Conservation (phyloP, 116 monocot genomes). For the Phalaenopsis hybrid region DNA sequence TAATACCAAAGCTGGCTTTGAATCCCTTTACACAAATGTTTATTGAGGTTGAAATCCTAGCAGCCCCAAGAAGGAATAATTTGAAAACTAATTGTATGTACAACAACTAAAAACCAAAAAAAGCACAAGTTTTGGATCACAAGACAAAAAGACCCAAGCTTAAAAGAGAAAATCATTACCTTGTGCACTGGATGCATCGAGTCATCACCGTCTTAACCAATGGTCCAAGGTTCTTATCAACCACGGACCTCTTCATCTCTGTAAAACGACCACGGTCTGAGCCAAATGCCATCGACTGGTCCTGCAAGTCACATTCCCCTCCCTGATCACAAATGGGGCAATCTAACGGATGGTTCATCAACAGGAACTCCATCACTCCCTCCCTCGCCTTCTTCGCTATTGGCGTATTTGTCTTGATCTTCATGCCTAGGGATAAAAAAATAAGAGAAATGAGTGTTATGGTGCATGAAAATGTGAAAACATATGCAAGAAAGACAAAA, state of each 20-base stretch:
- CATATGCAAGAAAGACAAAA: background rate
- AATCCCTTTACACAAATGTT: background rate
- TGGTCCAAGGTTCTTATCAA: slow-evolving; percentile 96
- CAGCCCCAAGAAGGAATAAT: background rate
- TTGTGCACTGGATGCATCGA: slow-evolving; percentile 98
- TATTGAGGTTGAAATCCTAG: background rate
- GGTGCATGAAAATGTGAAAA: background rate
- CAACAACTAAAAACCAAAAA: background rate
- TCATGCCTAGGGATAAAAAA: slow-evolving; percentile 60
- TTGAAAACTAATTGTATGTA: background rate
- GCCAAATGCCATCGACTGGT: slow-evolving; percentile 98
- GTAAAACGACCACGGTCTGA: slow-evolving; percentile 95
- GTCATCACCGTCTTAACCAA: slow-evolving; percentile 99
- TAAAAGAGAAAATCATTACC: slow-evolving; percentile 25
- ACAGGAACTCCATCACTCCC: slow-evolving; percentile 99
- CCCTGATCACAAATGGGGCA: slow-evolving; percentile 99
- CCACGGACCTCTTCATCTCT: slow-evolving; percentile 96
- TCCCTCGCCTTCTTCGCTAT: slow-evolving; percentile 97
- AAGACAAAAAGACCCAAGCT: background rate
- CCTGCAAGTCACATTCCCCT: slow-evolving; percentile 98
- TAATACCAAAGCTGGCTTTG: background rate
- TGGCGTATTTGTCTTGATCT: slow-evolving; percentile 94
- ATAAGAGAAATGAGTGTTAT: background rate
- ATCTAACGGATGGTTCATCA: slow-evolving; percentile 98
- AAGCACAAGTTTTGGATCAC: background rate